Conservation (phyloP, 2,329 filamentous ascomycete genomes). For the Penicillium sp. region DNA sequence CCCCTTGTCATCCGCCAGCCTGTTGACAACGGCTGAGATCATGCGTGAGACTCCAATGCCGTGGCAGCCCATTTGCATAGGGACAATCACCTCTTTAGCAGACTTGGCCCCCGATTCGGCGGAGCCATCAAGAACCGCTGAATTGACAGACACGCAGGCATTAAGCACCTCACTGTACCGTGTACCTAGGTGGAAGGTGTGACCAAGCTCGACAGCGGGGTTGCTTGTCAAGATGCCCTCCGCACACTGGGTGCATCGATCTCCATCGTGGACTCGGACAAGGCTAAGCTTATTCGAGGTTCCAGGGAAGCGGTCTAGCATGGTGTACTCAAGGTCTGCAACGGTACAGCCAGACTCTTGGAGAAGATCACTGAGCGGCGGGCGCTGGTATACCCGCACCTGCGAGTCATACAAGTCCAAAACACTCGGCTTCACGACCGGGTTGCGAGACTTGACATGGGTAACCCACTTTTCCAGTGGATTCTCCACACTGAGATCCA, state of each 20-base stretch:
- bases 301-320: constrained; percentile 41
- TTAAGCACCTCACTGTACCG: constrained; percentile 78
- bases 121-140: constrained; percentile 21
- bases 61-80: constrained; percentile 93
- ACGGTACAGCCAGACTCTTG: constrained; percentile 29
- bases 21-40: constrained; percentile 80
- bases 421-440: constrained; percentile 33
- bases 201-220: constrained; percentile 83
- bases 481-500: constrained; percentile 72
- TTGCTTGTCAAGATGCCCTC: constrained; percentile 64
- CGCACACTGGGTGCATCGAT: constrained; percentile 71
- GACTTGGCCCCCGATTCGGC: constrained; percentile 23
- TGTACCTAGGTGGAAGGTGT: constrained; percentile 92
- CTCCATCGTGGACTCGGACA: constrained; percentile 66
- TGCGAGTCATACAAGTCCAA: constrained; percentile 46
- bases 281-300: constrained; percentile 59
- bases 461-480: constrained; percentile 56
- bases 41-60: constrained; percentile 92
- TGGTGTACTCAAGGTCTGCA: constrained; percentile 38
- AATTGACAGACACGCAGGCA: constrained; percentile 59
- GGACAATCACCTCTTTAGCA: constrained; percentile 44
- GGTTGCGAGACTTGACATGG: constrained; percentile 32
- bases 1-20: constrained; percentile 69
- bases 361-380: constrained; percentile 41
- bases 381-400: constrained; percentile 42